Evolutionary conservation across 2,329 filamentous ascomycete genomes (phyloP).

Genomic region (Alternaria angustiovoidea): DNA sequence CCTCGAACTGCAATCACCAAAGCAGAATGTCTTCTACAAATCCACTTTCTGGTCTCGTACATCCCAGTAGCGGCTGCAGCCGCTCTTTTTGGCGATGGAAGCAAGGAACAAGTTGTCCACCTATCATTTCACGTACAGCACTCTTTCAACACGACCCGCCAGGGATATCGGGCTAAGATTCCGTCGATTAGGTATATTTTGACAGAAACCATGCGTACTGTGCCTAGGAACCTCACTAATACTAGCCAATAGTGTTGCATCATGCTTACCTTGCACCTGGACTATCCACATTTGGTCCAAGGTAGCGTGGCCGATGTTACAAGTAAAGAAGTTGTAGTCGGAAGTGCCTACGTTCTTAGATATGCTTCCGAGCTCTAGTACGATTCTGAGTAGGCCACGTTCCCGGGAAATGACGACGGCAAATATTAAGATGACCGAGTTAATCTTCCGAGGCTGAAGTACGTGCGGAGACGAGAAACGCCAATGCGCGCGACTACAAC

Average conservation of each 20-base stretch:
- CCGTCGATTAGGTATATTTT: not conserved
- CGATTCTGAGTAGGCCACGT: not conserved
- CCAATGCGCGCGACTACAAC: conserved; percentile 5
- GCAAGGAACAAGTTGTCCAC: not conserved
- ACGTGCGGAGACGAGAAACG: conserved; percentile 11
- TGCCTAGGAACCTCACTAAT: not conserved
- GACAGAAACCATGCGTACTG: not conserved
- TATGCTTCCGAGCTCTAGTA: not conserved
- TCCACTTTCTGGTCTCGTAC: not conserved
- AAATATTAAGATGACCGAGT: conserved; percentile 5
- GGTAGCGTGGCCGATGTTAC: not conserved
- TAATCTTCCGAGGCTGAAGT: conserved; percentile 13
- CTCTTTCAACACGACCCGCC: not conserved
- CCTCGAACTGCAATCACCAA: not conserved
- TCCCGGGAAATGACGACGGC: conserved; percentile 5
- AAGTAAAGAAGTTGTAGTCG: conserved; percentile 1
- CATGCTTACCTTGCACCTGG: conserved; percentile 1
- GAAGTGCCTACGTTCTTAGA: not conserved
- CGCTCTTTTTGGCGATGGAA: not conserved
- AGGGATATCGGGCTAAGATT: not conserved
- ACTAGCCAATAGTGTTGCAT: not conserved
- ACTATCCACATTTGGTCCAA: not conserved
- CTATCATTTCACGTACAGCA: not conserved
- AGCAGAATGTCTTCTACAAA: not conserved
- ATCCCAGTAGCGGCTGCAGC: not conserved